Evolutionary conservation across 164 flowering plant species (phyloP).

Genomic region (Annona cherimola): DNA sequence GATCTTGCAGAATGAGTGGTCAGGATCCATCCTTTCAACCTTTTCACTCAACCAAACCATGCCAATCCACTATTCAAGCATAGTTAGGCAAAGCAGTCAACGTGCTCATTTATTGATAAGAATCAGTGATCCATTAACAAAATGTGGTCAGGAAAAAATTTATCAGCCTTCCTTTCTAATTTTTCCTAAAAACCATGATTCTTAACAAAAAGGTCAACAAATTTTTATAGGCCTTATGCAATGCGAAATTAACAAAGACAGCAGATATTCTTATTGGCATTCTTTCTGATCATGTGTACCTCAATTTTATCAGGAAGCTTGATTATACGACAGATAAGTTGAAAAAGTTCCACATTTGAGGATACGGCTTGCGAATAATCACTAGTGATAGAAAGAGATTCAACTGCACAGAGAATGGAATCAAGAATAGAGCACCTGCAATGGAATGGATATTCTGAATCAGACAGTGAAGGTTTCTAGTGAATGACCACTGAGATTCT

Average conservation of each 20-base stretch:
- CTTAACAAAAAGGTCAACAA: too few species aligned
- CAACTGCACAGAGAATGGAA: conserved; percentile 63
- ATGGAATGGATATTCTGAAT: conserved; percentile 7
- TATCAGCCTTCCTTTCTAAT: too few species aligned
- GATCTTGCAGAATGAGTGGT: too few species aligned
- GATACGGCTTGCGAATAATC: conserved; percentile 53
- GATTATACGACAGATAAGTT: conserved; percentile 43
- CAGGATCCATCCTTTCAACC: too few species aligned
- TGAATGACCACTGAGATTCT: not conserved
- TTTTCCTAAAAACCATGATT: too few species aligned
- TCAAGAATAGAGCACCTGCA: conserved; percentile 74
- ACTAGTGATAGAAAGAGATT: conserved; percentile 64
- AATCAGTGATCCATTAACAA: too few species aligned
- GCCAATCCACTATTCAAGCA: too few species aligned
- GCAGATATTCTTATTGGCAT: not conserved
- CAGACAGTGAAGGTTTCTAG: not conserved
- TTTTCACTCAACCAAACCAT: too few species aligned
- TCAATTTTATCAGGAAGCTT: conserved; percentile 76
- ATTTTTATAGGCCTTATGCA: not conserved
- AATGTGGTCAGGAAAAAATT: too few species aligned
- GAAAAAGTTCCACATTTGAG: conserved; percentile 54
- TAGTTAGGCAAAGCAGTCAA: too few species aligned
- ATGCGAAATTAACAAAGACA: not conserved
- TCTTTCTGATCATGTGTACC: conserved; percentile 32
- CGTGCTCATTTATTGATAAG: too few species aligned